Conservation (phyloP, 2,329 filamentous ascomycete species). For the Aspergillaceae sp. region DNA sequence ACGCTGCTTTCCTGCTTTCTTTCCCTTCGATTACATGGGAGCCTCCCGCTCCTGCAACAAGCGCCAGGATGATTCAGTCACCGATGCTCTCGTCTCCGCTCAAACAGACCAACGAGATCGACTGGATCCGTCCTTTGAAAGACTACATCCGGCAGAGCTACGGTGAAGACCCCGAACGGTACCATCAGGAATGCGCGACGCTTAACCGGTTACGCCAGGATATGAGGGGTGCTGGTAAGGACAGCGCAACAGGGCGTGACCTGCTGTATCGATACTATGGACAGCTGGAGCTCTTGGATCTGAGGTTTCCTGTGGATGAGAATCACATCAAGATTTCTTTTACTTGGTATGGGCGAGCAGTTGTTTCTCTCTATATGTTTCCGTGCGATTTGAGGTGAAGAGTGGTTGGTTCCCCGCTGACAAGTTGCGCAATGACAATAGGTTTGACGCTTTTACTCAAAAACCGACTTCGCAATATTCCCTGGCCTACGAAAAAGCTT, state of each 20-base stretch:
- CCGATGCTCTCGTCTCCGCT: slow-evolving; percentile 94
- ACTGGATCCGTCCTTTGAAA: slow-evolving; percentile 91
- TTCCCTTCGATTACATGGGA: slow-evolving; percentile 23
- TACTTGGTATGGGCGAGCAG: slow-evolving; percentile 63
- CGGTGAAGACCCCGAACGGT: slow-evolving; percentile 92
- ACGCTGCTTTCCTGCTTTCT: neutral
- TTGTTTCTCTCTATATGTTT: neutral
- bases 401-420: neutral
- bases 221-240: slow-evolving; percentile 94
- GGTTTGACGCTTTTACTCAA: slow-evolving; percentile 99
- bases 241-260: slow-evolving; percentile 87
- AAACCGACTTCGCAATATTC: slow-evolving; percentile 97
- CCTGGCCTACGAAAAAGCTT: slow-evolving; percentile 94
- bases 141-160: slow-evolving; percentile 88
- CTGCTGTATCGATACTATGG: slow-evolving; percentile 96
- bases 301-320: slow-evolving; percentile 94
- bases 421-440: slow-evolving; percentile 29
- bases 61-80: slow-evolving; percentile 62
- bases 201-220: slow-evolving; percentile 94
- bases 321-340: slow-evolving; percentile 99
- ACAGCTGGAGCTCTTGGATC: slow-evolving; percentile 85
- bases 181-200: slow-evolving; percentile 88
- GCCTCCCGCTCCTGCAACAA: slow-evolving; percentile 25
- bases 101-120: slow-evolving; percentile 92
- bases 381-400: too few relatives aligned